Evolutionary conservation across 768 basidiomycete species (phyloP).

Genomic region (Holtermannia corniformis): DNA sequence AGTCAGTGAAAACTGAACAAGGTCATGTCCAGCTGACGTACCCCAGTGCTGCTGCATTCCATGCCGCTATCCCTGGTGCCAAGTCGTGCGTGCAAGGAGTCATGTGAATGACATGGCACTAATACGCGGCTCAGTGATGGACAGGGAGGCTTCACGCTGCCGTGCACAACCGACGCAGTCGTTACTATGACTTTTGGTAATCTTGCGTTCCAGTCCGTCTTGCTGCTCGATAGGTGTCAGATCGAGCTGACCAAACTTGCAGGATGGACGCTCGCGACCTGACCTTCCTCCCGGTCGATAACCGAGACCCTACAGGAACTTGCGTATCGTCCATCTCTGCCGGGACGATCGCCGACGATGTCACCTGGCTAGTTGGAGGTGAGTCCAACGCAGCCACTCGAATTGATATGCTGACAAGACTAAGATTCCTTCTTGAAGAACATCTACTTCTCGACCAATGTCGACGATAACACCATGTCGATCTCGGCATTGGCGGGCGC

Average conservation of each 20-base stretch:
- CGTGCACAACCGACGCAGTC: constrained; percentile 53
- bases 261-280: constrained; percentile 20
- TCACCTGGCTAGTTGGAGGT: constrained; percentile 64
- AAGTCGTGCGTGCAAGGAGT: constrained; percentile 23
- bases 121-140: constrained; percentile 33
- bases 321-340: constrained; percentile 64
- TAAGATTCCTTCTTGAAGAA: constrained; percentile 21
- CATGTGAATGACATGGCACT: background rate
- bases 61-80: constrained; percentile 53
- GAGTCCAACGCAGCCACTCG: constrained; percentile 55
- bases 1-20: constrained; percentile 4
- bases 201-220: constrained; percentile 53
- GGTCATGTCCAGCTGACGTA: background rate
- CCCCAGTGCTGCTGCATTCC: constrained; percentile 45
- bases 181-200: constrained; percentile 57
- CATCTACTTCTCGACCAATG: constrained; percentile 30
- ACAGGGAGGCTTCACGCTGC: constrained; percentile 53
- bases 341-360: constrained; percentile 52
- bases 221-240: constrained; percentile 52
- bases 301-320: constrained; percentile 2
- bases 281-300: constrained; percentile 9
- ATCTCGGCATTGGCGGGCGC: constrained; percentile 23
- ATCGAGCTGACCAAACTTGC: background rate
- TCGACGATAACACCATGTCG: constrained; percentile 15
- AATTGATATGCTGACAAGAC: background rate